These are phyloP conservation scores for Stachybotrys elegans DNA, from an alignment of 2,329 filamentous ascomycete genomes.

Conservation along the genomic window DNA sequence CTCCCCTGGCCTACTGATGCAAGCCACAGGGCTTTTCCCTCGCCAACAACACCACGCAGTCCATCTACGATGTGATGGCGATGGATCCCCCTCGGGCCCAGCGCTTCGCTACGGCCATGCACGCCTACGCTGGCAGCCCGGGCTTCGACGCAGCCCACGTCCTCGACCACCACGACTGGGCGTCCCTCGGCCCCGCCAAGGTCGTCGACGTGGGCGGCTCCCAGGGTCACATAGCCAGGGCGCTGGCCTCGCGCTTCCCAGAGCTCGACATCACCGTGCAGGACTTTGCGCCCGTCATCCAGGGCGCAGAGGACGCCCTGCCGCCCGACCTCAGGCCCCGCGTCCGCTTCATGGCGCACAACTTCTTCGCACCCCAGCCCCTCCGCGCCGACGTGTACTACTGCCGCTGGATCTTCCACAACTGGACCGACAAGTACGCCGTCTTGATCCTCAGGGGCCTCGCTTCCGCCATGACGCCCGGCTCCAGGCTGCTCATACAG, in stretches of 20 bases:
- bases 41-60: not conserved
- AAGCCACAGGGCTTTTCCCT: not conserved
- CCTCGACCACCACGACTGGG: not conserved
- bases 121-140: not conserved
- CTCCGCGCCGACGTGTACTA: not conserved
- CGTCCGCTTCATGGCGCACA: not conserved
- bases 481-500: not conserved
- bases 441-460: not conserved
- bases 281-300: not conserved
- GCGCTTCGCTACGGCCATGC: constrained; percentile 1
- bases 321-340: not conserved
- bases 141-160: not conserved
- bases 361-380: not conserved
- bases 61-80: not conserved
- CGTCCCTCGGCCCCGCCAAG: not conserved
- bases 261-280: not conserved
- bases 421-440: not conserved
- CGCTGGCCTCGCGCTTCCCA: not conserved
- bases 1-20: not conserved
- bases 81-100: not conserved
- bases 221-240: not conserved
- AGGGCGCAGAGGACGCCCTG: not conserved
- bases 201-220: not conserved
- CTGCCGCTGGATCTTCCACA: constrained; percentile 2
- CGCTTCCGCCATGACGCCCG: not conserved